phyloP scores from a whole-genome alignment of 2,329 filamentous ascomycete species.

The Penicillium sp. region DNA sequence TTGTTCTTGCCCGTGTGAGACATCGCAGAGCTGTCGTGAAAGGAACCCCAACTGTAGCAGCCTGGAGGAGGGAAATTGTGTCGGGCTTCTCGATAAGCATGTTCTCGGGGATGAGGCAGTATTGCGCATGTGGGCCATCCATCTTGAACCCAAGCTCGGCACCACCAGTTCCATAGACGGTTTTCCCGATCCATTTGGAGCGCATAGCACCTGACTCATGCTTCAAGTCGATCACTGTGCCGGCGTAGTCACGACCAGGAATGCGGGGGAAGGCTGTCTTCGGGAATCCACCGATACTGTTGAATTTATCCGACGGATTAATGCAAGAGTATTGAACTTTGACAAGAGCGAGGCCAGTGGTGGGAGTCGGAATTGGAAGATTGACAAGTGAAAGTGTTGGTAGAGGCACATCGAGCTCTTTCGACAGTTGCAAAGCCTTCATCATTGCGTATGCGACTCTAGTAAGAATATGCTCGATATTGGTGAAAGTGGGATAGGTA shows the following conservation, averaged over 20 bases:
- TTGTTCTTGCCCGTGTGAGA: slow-evolving; percentile 22
- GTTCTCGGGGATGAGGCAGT: slow-evolving; percentile 21
- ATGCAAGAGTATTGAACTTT: slow-evolving; percentile 30
- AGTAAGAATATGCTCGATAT: background rate
- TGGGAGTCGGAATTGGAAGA: slow-evolving; percentile 19
- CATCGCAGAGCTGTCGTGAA: slow-evolving; percentile 29
- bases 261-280: slow-evolving; percentile 29
- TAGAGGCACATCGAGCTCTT: background rate
- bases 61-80: slow-evolving; percentile 24
- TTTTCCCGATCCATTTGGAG: slow-evolving; percentile 23
- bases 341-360: slow-evolving; percentile 26
- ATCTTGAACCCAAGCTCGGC: slow-evolving; percentile 23
- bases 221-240: slow-evolving; percentile 25
- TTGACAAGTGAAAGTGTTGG: background rate
- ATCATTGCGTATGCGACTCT: background rate
- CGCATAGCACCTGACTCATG: slow-evolving; percentile 4
- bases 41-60: slow-evolving; percentile 30
- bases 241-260: slow-evolving; percentile 36
- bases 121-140: slow-evolving; percentile 32
- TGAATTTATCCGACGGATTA: slow-evolving; percentile 34
- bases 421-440: background rate
- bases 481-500: background rate
- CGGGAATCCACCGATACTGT: slow-evolving; percentile 34
- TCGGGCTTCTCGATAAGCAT: slow-evolving; percentile 24
- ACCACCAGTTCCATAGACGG: slow-evolving; percentile 35